Conservation (phyloP, 495 filamentous ascomycete species). For the Aspergillus ellipticus region DNA sequence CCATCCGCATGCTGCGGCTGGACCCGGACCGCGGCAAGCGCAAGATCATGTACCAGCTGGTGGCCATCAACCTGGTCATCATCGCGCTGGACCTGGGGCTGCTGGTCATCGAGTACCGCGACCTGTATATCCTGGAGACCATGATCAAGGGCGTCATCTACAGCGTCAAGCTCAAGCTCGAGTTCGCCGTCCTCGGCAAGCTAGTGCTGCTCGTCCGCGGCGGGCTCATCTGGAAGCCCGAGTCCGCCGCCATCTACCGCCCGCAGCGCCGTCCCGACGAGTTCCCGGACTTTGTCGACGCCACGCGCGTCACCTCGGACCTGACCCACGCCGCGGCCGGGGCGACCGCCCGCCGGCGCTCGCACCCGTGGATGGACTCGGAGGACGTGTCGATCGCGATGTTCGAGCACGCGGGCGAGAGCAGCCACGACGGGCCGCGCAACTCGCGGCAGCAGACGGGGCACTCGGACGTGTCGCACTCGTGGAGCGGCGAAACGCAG, state of each 20-base stretch:
- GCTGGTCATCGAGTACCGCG: constrained; percentile 53
- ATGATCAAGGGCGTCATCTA: constrained; percentile 59
- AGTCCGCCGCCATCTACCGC: constrained; percentile 22
- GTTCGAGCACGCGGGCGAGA: constrained; percentile 32
- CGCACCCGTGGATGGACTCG: constrained; percentile 34
- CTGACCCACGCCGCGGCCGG: constrained; percentile 32
- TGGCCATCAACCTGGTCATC: constrained; percentile 56
- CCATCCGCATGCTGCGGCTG: constrained; percentile 43
- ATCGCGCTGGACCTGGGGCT: constrained; percentile 54
- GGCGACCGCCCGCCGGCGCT: constrained; percentile 18
- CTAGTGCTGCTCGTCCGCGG: constrained; percentile 40
- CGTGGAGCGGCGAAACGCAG: constrained; percentile 34
- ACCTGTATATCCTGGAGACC: constrained; percentile 56
- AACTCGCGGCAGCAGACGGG: constrained; percentile 14
- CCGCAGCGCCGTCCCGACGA: constrained; percentile 9
- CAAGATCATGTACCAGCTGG: constrained; percentile 55
- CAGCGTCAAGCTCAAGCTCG: constrained; percentile 63
- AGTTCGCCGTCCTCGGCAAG: constrained; percentile 58
- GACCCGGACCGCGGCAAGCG: constrained; percentile 42
- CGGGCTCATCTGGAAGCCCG: constrained; percentile 39
- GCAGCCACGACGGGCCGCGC: constrained; percentile 5
- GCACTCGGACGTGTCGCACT: constrained; percentile 27
- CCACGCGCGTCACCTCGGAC: constrained; percentile 41
- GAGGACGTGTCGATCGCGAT: constrained; percentile 44
- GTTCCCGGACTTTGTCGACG: constrained; percentile 45